These are phyloP conservation scores for Cordia subcordata DNA, from an alignment of 257 asterid species.

Conservation along the genomic window DNA sequence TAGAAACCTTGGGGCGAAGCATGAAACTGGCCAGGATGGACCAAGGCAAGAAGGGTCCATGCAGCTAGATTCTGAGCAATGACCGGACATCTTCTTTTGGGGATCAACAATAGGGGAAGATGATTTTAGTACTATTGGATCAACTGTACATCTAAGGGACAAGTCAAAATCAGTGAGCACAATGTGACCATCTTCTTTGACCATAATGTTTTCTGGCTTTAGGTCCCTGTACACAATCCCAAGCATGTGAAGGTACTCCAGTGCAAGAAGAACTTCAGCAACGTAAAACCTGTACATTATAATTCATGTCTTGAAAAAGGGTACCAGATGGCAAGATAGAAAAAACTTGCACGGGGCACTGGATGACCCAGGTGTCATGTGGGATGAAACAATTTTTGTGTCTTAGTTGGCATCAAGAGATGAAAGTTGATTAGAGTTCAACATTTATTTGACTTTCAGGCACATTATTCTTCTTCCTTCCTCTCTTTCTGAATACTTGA, in stretches of 20 bases:
- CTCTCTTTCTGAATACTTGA: too few species aligned
- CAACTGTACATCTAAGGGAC: constrained; percentile 60
- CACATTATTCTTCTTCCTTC: too few species aligned
- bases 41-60: constrained; percentile 81
- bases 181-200: constrained; percentile 87
- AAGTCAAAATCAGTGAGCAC: constrained; percentile 83
- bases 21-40: constrained; percentile 71
- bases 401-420: too few species aligned
- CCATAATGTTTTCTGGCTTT: constrained; percentile 77
- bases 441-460: too few species aligned
- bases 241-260: constrained; percentile 95
- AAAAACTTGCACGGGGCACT: too few species aligned
- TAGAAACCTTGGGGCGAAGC: constrained; percentile 61
- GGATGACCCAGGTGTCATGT: too few species aligned
- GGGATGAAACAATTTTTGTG: too few species aligned
- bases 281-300: constrained; percentile 58
- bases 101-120: constrained; percentile 38
- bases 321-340: too few species aligned
- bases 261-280: constrained; percentile 79
- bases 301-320: too few species aligned
- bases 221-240: constrained; percentile 90
- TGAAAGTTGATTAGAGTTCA: too few species aligned
- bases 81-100: constrained; percentile 44
- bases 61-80: constrained; percentile 59
- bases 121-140: constrained; percentile 45